Base-by-base conservation (phyloP, 1,139 yeast genomes). In the Debaryomyces fabryi region DNA sequence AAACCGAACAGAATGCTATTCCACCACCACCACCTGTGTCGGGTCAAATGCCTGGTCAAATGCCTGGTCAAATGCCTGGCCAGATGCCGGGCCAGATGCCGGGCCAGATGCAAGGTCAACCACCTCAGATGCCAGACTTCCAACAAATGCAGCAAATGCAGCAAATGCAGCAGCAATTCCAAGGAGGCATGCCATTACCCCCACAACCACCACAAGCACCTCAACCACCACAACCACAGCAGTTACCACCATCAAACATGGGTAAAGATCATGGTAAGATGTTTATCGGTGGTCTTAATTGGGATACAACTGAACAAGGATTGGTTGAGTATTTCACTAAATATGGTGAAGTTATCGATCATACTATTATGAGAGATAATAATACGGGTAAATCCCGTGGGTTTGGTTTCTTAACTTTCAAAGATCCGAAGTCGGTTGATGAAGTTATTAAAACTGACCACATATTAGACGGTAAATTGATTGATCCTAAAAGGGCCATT, bases 241-340 rank as follows among this genome's bases (percentile, higher is more conserved):
- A 49, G 33, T 52, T 53, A 51, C 63, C 60, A 16, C 74, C 74
- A 13, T 73, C 79, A 10, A 69, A 64, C 48, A 58, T 74, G 54
- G 79, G 79, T 10, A 68, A 63, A 48, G 79, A 72, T 44, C 80
- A 81, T 53, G 96, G 97, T 49, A 93, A 93, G 65, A 91, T 95
- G 97, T 93, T 93, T 65, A 85, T 93, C 66, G 99, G 99, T 56
- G 99, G 99, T 46, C 82, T 93, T 58, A 95, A 93, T 62, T 93
- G 99, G 99, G 99, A 93, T 63, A 93, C 99, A 25, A 86, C 96
- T 7, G 99, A 93, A 62, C 96, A 85, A 51, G 81, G 83, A 24
- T 69, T 93, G 67, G 85, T 82, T 53, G 85, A 84, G 50, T 93
- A 93, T 68, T 93, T 93, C 67, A 78, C 86, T 47, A 88, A 93